A percentile compares a stretch with the other conserved stretches of the same genome.
phyloP scores from a whole-genome alignment of 805 yeast genomes.

The Saturnispora mendoncae region DNA sequence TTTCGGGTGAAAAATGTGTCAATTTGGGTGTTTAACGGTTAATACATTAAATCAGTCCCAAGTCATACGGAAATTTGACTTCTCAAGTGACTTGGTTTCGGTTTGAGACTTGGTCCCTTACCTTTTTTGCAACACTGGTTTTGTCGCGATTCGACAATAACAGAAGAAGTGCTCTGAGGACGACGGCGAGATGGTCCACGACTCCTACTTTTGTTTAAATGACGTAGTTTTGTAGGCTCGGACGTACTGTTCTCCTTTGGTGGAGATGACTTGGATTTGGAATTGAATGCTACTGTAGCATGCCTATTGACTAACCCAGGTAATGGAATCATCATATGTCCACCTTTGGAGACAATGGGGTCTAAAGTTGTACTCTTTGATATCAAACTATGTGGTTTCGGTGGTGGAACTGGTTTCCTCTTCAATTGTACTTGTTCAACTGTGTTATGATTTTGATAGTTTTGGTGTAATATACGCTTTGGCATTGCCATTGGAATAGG shows the following conservation, averaged over 20 bases:
- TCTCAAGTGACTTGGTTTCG: conserved; percentile 1
- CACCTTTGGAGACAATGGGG: background rate
- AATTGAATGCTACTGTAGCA: background rate
- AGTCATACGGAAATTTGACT: background rate
- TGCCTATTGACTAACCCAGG: conserved; percentile 3
- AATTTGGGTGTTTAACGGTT: background rate
- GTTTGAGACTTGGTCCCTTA: conserved; percentile 7
- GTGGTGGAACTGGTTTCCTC: conserved; percentile 4
- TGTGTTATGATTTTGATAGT: too few relatives aligned
- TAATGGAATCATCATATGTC: conserved; percentile 4
- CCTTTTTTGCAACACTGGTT: too few relatives aligned
- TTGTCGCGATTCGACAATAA: too few relatives aligned
- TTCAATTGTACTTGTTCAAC: background rate
- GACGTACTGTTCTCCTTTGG: conserved; percentile 10
- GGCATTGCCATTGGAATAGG: conserved; percentile 1
- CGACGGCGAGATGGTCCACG: conserved; percentile 43
- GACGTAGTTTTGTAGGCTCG: conserved; percentile 27
- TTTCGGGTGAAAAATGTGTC: background rate
- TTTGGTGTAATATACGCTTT: too few relatives aligned
- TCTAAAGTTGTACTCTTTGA: background rate
- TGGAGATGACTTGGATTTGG: background rate
- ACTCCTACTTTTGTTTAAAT: conserved; percentile 39
- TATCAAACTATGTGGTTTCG: background rate
- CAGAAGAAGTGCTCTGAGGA: too few relatives aligned
- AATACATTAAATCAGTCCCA: background rate